A percentile compares a stretch with the other conserved stretches of the same genome.
Evolutionary conservation across 2,329 filamentous ascomycete species (phyloP).

Genomic region (Fusarium oligoseptatum): DNA sequence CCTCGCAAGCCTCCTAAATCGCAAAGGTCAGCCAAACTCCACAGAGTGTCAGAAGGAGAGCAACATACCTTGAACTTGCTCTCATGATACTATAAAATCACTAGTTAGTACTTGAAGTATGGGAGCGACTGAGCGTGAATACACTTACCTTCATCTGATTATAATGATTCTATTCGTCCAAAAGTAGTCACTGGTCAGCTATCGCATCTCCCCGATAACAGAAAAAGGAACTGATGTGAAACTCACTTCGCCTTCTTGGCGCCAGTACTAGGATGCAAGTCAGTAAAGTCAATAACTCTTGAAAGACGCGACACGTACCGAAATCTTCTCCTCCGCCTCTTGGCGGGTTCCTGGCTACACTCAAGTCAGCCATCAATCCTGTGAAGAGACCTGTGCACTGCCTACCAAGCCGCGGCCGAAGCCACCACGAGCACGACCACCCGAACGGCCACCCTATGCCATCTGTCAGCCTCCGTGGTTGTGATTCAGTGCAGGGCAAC

Average conservation of each 20-base stretch:
- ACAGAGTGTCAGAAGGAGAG: no score
- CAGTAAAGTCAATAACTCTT: not conserved
- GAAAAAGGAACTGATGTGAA: no score
- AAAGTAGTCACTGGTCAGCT: not conserved
- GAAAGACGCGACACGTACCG: not conserved
- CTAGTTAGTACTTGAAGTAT: no score
- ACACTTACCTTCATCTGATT: no score
- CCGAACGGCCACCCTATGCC: not conserved
- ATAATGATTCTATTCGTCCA: no score
- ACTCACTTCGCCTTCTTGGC: not conserved
- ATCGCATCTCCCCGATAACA: no score
- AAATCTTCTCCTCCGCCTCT: not conserved
- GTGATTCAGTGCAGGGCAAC: not conserved
- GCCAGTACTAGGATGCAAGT: not conserved
- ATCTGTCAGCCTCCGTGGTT: not conserved
- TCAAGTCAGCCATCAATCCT: not conserved
- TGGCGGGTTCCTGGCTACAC: not conserved
- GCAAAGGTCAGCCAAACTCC: no score
- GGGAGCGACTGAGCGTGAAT: no score
- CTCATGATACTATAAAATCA: no score
- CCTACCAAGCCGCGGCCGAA: not conserved
- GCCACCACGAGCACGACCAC: not conserved
- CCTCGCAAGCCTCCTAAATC: no score
- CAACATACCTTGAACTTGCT: no score
- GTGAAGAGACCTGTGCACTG: not conserved